Evolutionary conservation across 768 basidiomycete genomes (phyloP).

Genomic region (Kwoniella newhampshirensis): DNA sequence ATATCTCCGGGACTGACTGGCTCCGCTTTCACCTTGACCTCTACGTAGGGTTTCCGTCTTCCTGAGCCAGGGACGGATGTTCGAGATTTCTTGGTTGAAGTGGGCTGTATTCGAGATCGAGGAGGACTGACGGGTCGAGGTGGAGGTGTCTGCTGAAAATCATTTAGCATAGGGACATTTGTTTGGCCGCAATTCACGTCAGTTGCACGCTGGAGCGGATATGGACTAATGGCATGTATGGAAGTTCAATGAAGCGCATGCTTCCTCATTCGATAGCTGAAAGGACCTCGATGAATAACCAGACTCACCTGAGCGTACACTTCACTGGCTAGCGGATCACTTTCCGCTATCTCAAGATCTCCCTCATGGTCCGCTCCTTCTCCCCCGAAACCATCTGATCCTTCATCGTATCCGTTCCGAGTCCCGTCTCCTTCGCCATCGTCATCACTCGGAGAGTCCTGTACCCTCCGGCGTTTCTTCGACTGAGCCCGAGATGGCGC

Average conservation of each 20-base stretch:
- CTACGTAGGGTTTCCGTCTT: neutral
- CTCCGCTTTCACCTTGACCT: constrained; percentile 11
- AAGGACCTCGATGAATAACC: neutral
- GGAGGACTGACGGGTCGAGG: neutral
- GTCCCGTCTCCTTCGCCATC: neutral
- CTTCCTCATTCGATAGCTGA: too few species aligned
- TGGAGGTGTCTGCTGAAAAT: neutral
- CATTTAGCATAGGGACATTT: too few species aligned
- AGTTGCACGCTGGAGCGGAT: too few species aligned
- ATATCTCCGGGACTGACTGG: constrained; percentile 7
- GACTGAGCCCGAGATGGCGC: constrained; percentile 12
- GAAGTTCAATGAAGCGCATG: too few species aligned
- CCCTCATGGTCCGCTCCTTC: neutral
- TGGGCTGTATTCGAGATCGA: neutral
- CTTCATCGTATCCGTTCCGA: neutral
- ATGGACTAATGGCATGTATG: too few species aligned
- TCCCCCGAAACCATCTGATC: neutral
- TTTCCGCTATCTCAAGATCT: too few species aligned
- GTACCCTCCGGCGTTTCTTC: constrained; percentile 18
- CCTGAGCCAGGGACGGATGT: neutral
- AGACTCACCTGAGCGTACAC: neutral
- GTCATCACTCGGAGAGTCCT: constrained; percentile 17
- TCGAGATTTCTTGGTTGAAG: neutral
- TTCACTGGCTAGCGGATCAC: neutral
- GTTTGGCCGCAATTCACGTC: too few species aligned